Evolutionary conservation across 352 stramenopile genomes (phyloP).

Genomic region (Pythium volutum): DNA sequence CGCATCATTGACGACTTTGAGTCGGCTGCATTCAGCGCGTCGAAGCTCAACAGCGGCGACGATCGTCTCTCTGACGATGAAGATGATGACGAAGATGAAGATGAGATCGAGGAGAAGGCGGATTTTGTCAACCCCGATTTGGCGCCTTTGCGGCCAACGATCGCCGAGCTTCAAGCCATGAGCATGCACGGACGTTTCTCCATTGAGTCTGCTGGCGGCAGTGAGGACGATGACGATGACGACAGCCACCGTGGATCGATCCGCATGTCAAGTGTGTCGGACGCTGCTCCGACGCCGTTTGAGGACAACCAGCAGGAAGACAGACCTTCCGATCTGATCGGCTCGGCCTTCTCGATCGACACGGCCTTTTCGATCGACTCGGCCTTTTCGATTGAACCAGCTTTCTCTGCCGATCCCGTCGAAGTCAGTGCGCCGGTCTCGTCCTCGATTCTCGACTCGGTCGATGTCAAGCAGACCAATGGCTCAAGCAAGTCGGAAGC

Average conservation of each 20-base stretch:
- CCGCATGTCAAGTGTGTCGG: not conserved
- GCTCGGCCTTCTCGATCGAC: not conserved
- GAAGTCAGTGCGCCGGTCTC: not conserved
- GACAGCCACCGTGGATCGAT: not conserved
- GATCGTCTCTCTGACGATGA: slow-evolving; percentile 13
- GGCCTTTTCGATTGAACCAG: not conserved
- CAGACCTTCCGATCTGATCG: not conserved
- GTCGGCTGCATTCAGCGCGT: slow-evolving; percentile 14
- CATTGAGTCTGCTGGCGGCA: slow-evolving; percentile 29
- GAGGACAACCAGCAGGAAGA: slow-evolving; percentile 7
- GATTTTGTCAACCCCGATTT: slow-evolving; percentile 11
- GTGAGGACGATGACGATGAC: slow-evolving; percentile 22
- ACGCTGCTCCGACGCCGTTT: not conserved
- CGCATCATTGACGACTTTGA: slow-evolving; percentile 20
- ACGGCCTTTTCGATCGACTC: not conserved
- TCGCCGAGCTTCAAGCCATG: slow-evolving; percentile 43
- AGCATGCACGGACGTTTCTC: slow-evolving; percentile 49
- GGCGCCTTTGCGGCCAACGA: slow-evolving; percentile 24
- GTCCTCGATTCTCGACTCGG: not conserved
- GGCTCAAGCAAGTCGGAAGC: not conserved
- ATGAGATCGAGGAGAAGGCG: slow-evolving; percentile 7
- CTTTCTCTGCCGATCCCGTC: not conserved
- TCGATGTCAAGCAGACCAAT: not conserved
- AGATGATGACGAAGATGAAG: slow-evolving; percentile 17
- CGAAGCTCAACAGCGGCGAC: slow-evolving; percentile 7